These are phyloP conservation scores for Suillus subaureus DNA, from an alignment of 768 basidiomycete genomes.

Conservation along the genomic window DNA sequence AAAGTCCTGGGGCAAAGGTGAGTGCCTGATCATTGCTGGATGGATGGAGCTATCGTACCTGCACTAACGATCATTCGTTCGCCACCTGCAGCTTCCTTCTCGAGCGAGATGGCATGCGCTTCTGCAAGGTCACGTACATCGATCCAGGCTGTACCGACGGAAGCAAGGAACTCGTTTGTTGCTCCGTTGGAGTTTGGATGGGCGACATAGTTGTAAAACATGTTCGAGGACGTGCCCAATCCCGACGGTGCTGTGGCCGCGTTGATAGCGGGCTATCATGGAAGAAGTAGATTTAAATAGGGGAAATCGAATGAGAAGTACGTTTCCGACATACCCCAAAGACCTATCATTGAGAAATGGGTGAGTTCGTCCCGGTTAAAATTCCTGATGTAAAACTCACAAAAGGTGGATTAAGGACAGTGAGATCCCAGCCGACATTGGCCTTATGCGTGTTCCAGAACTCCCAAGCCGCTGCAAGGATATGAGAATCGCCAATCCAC, in stretches of 20 bases:
- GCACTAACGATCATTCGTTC: conserved; percentile 57
- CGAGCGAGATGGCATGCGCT: conserved; percentile 56
- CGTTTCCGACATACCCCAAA: conserved; percentile 27
- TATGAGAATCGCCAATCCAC: not conserved
- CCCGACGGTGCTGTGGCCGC: conserved; percentile 35
- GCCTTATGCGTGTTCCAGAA: conserved; percentile 39
- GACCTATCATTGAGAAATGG: conserved; percentile 17
- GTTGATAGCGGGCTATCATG: conserved; percentile 44
- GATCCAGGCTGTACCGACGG: conserved; percentile 38
- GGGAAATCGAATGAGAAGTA: not conserved
- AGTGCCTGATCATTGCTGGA: not conserved
- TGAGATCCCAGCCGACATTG: conserved; percentile 41
- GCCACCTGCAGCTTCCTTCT: conserved; percentile 52
- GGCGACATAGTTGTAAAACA: conserved; percentile 37
- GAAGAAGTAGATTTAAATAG: not conserved
- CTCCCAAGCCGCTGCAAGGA: conserved; percentile 48
- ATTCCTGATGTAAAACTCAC: conserved; percentile 22
- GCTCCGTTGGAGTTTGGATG: conserved; percentile 22
- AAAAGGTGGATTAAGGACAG: conserved; percentile 41
- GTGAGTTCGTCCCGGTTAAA: not conserved
- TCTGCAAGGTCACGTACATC: conserved; percentile 59
- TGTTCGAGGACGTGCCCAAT: conserved; percentile 43
- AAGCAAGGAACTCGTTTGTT: conserved; percentile 27
- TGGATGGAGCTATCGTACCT: conserved; percentile 20
- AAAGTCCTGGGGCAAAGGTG: conserved; percentile 19